A percentile compares a stretch with the other conserved stretches of the same genome.
Evolutionary conservation across 495 filamentous ascomycete genomes (phyloP).

Genomic region (Oleoguttula mirabilis): DNA sequence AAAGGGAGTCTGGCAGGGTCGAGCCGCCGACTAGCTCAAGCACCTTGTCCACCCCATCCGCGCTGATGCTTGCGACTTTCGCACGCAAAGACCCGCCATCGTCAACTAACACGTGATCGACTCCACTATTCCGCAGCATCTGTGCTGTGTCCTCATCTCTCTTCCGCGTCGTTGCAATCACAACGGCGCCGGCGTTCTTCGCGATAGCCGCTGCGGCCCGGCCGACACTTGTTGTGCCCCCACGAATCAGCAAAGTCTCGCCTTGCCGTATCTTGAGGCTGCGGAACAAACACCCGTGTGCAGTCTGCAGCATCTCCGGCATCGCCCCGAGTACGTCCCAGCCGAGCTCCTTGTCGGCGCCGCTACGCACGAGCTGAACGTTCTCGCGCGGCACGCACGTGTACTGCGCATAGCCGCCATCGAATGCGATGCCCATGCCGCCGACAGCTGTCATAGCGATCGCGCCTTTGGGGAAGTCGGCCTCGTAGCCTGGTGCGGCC

Average conservation of each 20-base stretch:
- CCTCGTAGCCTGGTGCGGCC: slow-evolving; percentile 28
- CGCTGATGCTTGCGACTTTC: slow-evolving; percentile 23
- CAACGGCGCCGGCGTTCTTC: slow-evolving; percentile 29
- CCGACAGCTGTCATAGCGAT: slow-evolving; percentile 42
- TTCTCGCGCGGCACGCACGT: slow-evolving; percentile 35
- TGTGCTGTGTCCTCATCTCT: slow-evolving; percentile 18
- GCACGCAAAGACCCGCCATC: slow-evolving; percentile 17
- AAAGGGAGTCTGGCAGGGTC: slow-evolving; percentile 34
- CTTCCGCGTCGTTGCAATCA: slow-evolving; percentile 34
- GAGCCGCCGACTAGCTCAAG: slow-evolving; percentile 37
- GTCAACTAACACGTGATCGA: slow-evolving; percentile 34
- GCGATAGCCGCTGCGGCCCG: slow-evolving; percentile 39
- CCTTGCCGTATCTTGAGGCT: slow-evolving; percentile 31
- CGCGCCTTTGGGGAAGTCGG: slow-evolving; percentile 30
- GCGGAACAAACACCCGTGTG: slow-evolving; percentile 36
- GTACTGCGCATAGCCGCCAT: slow-evolving; percentile 46
- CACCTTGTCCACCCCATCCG: slow-evolving; percentile 37
- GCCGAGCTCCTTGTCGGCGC: background rate
- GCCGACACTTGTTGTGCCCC: slow-evolving; percentile 39
- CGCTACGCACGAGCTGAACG: slow-evolving; percentile 28
- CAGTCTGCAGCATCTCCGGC: slow-evolving; percentile 47
- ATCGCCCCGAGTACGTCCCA: slow-evolving; percentile 40
- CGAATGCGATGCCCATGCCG: slow-evolving; percentile 39
- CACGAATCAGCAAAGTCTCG: slow-evolving; percentile 39
- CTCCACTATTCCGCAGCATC: slow-evolving; percentile 32